phyloP scores from a whole-genome alignment of 164 flowering plant species.

The Buxus sempervirens region DNA sequence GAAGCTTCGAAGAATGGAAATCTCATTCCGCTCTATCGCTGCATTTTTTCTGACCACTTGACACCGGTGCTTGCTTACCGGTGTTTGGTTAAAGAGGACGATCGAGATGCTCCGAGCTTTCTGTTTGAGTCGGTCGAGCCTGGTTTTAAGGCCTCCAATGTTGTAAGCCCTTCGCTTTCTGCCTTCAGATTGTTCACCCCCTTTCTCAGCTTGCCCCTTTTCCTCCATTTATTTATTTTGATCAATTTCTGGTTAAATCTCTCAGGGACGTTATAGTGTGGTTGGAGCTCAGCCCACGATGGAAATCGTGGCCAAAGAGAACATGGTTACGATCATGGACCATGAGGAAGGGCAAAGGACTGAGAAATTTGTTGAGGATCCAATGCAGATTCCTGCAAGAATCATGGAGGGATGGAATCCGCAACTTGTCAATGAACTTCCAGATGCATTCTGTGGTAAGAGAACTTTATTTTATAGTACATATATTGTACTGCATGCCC shows the following conservation, averaged over 20 bases:
- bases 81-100: conserved; percentile 78
- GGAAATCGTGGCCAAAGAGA: conserved; percentile 80
- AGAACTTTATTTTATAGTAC: neutral
- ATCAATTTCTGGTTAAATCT: conserved; percentile 15
- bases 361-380: conserved; percentile 73
- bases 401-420: conserved; percentile 71
- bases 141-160: conserved; percentile 41
- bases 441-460: conserved; percentile 78
- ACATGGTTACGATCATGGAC: conserved; percentile 68
- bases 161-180: conserved; percentile 30
- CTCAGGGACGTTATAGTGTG: conserved; percentile 81
- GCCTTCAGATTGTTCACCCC: neutral
- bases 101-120: conserved; percentile 80
- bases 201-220: neutral
- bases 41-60: conserved; percentile 80
- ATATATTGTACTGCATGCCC: too few species aligned
- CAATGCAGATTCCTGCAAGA: conserved; percentile 57
- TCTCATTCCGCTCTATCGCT: conserved; percentile 55
- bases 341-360: conserved; percentile 54
- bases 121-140: conserved; percentile 82
- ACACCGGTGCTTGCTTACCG: conserved; percentile 88
- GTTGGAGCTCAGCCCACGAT: conserved; percentile 83
- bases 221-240: neutral
- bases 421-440: conserved; percentile 67
- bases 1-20: conserved; percentile 67